Conservation (phyloP, 1,284 basidiomycete species). For the Tetrapyrgos nigripes region DNA sequence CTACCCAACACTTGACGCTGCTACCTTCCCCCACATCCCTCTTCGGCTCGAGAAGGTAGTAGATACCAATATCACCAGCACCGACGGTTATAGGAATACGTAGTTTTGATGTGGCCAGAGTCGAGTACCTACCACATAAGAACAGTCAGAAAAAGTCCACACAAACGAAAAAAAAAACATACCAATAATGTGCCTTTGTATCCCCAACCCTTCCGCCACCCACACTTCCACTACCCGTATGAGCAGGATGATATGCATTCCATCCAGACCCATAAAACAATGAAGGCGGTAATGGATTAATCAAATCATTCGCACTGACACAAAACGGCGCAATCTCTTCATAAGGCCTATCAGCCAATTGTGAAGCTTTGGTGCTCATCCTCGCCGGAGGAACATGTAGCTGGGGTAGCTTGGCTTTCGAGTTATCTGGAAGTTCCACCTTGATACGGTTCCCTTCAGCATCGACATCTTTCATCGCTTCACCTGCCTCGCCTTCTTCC, state of each 20-base stretch:
- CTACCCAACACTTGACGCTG: constrained; percentile 85
- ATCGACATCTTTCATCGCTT: constrained; percentile 35
- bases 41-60: constrained; percentile 73
- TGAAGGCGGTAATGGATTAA: constrained; percentile 90
- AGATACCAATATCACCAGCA: constrained; percentile 82
- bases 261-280: constrained; percentile 93
- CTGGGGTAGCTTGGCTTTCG: constrained; percentile 39
- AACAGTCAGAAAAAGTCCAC: too few relatives aligned
- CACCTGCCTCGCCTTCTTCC: constrained; percentile 44
- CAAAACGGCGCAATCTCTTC: constrained; percentile 90
- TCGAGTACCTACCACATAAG: constrained; percentile 63
- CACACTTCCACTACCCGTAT: constrained; percentile 1
- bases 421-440: constrained; percentile 28
- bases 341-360: constrained; percentile 58
- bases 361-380: constrained; percentile 75
- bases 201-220: constrained; percentile 42
- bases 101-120: constrained; percentile 76
- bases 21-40: constrained; percentile 62
- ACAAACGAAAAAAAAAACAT: too few relatives aligned
- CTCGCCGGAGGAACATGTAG: constrained; percentile 73
- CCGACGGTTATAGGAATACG: constrained; percentile 78
- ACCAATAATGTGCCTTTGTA: constrained; percentile 84
- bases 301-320: constrained; percentile 91
- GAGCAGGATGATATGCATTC: constrained; percentile 75
- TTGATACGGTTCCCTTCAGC: constrained; percentile 34